Conservation (phyloP, 1,284 basidiomycete species). For the Leccinum angustisporum region DNA sequence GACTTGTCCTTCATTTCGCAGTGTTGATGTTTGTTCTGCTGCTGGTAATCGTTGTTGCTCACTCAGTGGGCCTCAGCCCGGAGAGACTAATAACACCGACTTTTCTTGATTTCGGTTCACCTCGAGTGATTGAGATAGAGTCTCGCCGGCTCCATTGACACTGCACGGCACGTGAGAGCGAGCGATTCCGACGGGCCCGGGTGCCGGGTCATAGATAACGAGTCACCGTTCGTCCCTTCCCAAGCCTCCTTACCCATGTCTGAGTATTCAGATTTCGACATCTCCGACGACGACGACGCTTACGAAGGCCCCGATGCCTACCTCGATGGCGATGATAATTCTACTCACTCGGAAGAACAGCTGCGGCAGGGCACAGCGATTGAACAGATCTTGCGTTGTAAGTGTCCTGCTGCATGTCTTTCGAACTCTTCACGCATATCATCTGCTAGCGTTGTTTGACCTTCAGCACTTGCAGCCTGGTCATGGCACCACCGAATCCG, state of each 20-base stretch:
- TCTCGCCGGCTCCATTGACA: not conserved
- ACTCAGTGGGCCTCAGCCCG: not conserved
- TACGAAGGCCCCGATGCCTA: slow-evolving; percentile 33
- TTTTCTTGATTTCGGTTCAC: not conserved
- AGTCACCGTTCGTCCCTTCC: slow-evolving; percentile 1
- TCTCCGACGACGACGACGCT: slow-evolving; percentile 34
- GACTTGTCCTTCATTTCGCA: not conserved
- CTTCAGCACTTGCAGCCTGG: slow-evolving; percentile 34
- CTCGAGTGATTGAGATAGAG: not conserved
- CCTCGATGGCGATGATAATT: slow-evolving; percentile 30
- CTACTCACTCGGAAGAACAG: slow-evolving; percentile 20
- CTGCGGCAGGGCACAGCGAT: slow-evolving; percentile 13
- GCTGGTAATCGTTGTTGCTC: not conserved
- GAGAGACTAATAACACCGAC: not conserved
- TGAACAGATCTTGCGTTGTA: slow-evolving; percentile 40
- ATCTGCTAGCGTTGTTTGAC: slow-evolving; percentile 42
- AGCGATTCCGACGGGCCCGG: not conserved
- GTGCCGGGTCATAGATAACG: not conserved
- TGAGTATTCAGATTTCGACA: slow-evolving; percentile 24
- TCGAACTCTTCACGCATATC: slow-evolving; percentile 1
- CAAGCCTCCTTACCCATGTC: slow-evolving; percentile 20
- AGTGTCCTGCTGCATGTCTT: slow-evolving; percentile 13
- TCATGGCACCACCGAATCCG: slow-evolving; percentile 15
- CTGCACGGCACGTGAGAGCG: slow-evolving; percentile 15
- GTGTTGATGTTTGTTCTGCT: not conserved